Percentiles rank a stretch among this genome's conserved stretches.
Evolutionary conservation across 2,329 filamentous ascomycete genomes (phyloP).

Genomic region (Monosporascus cannonballus): DNA sequence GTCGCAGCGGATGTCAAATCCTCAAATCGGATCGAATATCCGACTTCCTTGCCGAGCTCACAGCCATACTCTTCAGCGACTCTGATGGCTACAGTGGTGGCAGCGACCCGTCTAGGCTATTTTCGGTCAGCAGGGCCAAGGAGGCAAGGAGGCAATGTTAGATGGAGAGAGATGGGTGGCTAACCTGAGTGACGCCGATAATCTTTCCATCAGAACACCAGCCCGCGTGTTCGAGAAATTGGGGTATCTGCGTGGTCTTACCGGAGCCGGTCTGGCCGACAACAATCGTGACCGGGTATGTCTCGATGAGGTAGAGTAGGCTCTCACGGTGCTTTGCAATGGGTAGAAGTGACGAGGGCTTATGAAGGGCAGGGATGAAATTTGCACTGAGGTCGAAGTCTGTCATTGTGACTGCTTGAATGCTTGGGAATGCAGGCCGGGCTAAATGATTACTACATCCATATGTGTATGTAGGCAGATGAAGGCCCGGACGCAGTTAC

Average conservation of each 20-base stretch:
- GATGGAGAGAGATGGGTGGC: constrained; percentile 22
- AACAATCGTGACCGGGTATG: constrained; percentile 76
- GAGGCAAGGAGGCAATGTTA: not conserved
- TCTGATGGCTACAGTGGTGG: constrained; percentile 79
- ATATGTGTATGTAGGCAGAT: not conserved
- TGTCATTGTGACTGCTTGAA: constrained; percentile 33
- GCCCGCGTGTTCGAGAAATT: constrained; percentile 80
- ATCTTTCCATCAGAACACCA: constrained; percentile 81
- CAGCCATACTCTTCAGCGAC: constrained; percentile 88
- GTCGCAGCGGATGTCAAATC: constrained; percentile 83
- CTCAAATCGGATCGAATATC: constrained; percentile 89
- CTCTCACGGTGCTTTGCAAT: constrained; percentile 77
- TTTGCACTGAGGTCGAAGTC: constrained; percentile 51
- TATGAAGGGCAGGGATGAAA: constrained; percentile 79
- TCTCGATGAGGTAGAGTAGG: constrained; percentile 82
- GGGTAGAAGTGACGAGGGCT: constrained; percentile 75
- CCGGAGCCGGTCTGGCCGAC: constrained; percentile 92
- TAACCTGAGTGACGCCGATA: constrained; percentile 85
- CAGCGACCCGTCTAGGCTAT: constrained; percentile 82
- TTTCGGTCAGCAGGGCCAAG: constrained; percentile 7
- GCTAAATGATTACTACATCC: not conserved
- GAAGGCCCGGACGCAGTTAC: not conserved
- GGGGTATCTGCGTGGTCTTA: constrained; percentile 93
- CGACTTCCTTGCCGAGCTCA: constrained; percentile 82
- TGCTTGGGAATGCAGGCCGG: constrained; percentile 1